Evolutionary conservation across 2,329 filamentous ascomycete genomes (phyloP).

Genomic region (Cladosporium phlei): DNA sequence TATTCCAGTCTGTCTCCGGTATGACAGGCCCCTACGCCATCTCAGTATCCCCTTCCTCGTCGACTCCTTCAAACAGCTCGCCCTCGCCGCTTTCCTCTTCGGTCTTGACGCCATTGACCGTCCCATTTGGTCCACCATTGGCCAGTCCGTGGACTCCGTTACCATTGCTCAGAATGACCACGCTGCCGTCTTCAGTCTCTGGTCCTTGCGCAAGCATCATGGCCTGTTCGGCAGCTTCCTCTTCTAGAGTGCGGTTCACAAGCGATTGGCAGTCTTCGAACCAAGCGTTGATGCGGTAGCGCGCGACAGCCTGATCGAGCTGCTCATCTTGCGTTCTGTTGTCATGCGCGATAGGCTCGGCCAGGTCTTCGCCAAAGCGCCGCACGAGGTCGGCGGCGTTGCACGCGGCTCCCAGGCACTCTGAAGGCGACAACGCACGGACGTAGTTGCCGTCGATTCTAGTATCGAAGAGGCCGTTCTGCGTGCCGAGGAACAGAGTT

Average conservation of each 20-base stretch:
- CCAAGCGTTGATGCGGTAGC: constrained; percentile 69
- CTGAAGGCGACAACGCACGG: constrained; percentile 24
- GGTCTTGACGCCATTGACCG: constrained; percentile 9
- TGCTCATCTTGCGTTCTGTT: constrained; percentile 67
- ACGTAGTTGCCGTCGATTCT: constrained; percentile 16
- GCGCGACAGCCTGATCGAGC: constrained; percentile 51
- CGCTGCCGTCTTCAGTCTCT: constrained; percentile 15
- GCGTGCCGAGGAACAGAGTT: constrained; percentile 42
- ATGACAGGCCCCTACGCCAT: constrained; percentile 12
- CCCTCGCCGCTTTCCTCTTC: constrained; percentile 16
- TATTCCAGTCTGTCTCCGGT: too few relatives aligned
- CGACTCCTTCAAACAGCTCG: constrained; percentile 9
- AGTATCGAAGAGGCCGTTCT: constrained; percentile 17
- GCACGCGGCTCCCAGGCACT: constrained; percentile 49
- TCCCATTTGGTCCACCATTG: constrained; percentile 10
- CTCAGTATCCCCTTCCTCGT: constrained; percentile 20
- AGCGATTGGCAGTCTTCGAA: constrained; percentile 40
- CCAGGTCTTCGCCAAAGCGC: constrained; percentile 54
- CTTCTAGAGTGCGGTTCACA: constrained; percentile 36
- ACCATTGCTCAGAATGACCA: constrained; percentile 10
- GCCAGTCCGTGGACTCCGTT: constrained; percentile 13
- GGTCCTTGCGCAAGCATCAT: constrained; percentile 20
- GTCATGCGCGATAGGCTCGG: constrained; percentile 64
- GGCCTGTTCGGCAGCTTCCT: constrained; percentile 29
- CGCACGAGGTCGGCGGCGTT: constrained; percentile 34